Percentiles rank a stretch among this genome's conserved stretches.
Evolutionary conservation across 768 basidiomycete genomes (phyloP).

Genomic region (Asterophora parasitica): DNA sequence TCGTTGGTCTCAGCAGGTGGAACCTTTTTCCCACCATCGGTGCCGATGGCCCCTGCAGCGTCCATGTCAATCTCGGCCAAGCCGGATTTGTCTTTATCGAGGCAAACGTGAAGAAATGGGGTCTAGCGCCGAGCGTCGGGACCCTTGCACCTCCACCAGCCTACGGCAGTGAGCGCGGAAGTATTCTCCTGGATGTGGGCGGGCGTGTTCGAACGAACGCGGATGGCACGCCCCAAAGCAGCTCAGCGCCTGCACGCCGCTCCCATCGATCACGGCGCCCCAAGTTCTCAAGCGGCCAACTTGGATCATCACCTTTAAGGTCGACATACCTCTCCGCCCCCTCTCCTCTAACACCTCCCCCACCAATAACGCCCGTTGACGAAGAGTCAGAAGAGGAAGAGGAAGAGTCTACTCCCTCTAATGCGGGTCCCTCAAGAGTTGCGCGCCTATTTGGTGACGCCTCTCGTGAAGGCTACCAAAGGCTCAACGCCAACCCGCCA

Average conservation of each 20-base stretch:
- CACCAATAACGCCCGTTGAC: constrained; percentile 79
- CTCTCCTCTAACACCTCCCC: constrained; percentile 44
- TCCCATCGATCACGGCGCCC: constrained; percentile 60
- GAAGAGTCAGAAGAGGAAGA: constrained; percentile 36
- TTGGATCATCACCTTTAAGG: constrained; percentile 56
- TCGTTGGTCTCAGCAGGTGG: constrained; percentile 80
- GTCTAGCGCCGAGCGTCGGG: constrained; percentile 93
- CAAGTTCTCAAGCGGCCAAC: constrained; percentile 33
- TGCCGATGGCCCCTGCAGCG: constrained; percentile 91
- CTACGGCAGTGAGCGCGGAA: constrained; percentile 95
- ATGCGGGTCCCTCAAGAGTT: constrained; percentile 46
- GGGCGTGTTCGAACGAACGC: constrained; percentile 42
- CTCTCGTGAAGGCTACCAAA: constrained; percentile 27
- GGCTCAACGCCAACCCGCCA: constrained; percentile 17
- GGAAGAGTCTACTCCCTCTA: constrained; percentile 15
- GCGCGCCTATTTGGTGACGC: constrained; percentile 17
- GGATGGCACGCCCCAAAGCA: constrained; percentile 37
- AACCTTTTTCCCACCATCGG: constrained; percentile 98
- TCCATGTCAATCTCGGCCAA: constrained; percentile 97
- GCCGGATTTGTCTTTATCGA: constrained; percentile 99
- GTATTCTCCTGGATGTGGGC: constrained; percentile 91
- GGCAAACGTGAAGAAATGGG: constrained; percentile 99
- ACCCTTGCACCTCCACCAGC: constrained; percentile 97
- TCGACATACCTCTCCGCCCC: constrained; percentile 39
- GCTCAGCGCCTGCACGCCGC: constrained; percentile 49